These are phyloP conservation scores for Samsoniella hepiali DNA, from an alignment of 2,329 filamentous ascomycete species.

Conservation along the genomic window DNA sequence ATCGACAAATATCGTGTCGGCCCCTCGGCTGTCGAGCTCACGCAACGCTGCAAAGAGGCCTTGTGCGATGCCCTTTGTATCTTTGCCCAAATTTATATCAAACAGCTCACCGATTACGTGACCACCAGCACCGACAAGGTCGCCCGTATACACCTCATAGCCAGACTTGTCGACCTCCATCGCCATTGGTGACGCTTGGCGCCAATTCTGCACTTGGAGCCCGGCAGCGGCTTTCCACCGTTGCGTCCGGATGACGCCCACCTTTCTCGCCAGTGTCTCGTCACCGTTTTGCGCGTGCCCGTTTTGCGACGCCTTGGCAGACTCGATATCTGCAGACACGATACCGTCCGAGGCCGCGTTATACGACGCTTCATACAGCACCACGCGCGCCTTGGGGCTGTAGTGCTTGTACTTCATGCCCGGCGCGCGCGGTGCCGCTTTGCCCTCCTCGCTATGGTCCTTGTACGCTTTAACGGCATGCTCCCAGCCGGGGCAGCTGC, in stretches of 20 bases:
- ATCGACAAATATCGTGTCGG: constrained; percentile 86
- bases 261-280: constrained; percentile 25
- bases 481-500: constrained; percentile 76
- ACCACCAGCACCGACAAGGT: constrained; percentile 34
- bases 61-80: constrained; percentile 73
- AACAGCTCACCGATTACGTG: constrained; percentile 46
- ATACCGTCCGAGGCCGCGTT: constrained; percentile 35
- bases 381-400: constrained; percentile 80
- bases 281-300: constrained; percentile 19
- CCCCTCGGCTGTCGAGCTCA: constrained; percentile 74
- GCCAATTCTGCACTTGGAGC: constrained; percentile 30
- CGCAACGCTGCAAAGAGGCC: constrained; percentile 84
- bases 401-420: constrained; percentile 99
- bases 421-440: constrained; percentile 71
- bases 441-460: constrained; percentile 66
- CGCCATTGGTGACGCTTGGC: constrained; percentile 24
- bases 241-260: constrained; percentile 56
- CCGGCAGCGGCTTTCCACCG: constrained; percentile 48
- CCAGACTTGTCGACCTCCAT: constrained; percentile 28
- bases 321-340: constrained; percentile 33
- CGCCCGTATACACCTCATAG: constrained; percentile 42
- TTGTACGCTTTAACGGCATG: constrained; percentile 73
- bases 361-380: constrained; percentile 68
- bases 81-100: constrained; percentile 70
- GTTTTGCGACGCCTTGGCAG: constrained; percentile 26